Base-by-base conservation (phyloP, 441 rosid species). In the Populus hybrid region DNA sequence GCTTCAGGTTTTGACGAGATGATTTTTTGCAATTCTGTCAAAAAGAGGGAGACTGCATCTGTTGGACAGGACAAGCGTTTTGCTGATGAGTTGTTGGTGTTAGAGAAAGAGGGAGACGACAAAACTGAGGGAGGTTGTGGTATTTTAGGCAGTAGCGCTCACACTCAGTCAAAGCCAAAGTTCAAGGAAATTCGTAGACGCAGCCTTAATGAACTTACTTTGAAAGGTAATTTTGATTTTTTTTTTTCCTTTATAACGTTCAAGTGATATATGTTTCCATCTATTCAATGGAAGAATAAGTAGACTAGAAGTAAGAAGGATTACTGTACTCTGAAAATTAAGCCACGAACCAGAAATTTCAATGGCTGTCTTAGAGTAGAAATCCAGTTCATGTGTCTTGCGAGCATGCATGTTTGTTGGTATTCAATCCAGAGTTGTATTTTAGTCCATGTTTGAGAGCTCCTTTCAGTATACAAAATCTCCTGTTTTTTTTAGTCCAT, bases 191-290 rank as follows among this genome's bases (percentile, higher is more conserved):
- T 75, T 75, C 82, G 81, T 24, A 83, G 79, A 69, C 90, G 87
- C 38, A 87, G 88, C 82, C 88, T 89, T 75, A 79, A 81, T 76
- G 89, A 87, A 82, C 74, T 87, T 64, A 78, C 89, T 9, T 32
- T 70, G 34, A 85, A 76, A 85, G 91, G 92, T 87, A 86, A 57
- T 21, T 24, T 64, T 69, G 67, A 32, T 19, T 66, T 26, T 2
- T 34, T 67, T 70, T 26, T n/a, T 35, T 57, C 24, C 34, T 59
- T 77, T 18, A 26, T 32, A 19, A 14, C 53, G 11, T 67, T 53
- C 8, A 67, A 14, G 21, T 26, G 26, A 57, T 70, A 46, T 24
- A 38, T 14, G 0, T 67, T 76, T 38, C 34, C 30, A 4, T 61
- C 12, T 36, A 30, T 12, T 77, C 63, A 61, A 26, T 26, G 8